Evolutionary conservation across 2,329 filamentous ascomycete species (phyloP).

Genomic region (Pseudogymnoascus sp.): DNA sequence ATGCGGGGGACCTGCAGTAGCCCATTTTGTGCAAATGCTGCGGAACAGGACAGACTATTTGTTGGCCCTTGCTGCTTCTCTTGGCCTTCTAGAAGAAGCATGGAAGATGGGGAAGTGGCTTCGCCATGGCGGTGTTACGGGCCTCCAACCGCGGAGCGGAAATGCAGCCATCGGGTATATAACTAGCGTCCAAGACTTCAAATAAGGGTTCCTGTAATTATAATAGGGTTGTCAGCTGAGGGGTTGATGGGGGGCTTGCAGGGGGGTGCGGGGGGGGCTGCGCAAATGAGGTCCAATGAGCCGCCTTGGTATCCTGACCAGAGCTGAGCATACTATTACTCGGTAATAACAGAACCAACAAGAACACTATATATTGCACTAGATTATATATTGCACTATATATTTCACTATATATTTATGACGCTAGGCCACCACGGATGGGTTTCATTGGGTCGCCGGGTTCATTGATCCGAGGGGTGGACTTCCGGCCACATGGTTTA

Average conservation of each 20-base stretch:
- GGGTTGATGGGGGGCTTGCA: neutral
- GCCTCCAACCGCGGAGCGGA: neutral
- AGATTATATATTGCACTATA: neutral
- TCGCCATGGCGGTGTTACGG: neutral
- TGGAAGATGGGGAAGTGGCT: neutral
- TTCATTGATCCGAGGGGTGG: neutral
- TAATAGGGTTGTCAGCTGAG: neutral
- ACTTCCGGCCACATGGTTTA: neutral
- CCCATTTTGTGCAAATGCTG: neutral
- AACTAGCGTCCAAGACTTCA: neutral
- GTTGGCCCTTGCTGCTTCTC: neutral
- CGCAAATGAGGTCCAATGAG: conserved; percentile 1
- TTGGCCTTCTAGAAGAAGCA: conserved; percentile 4
- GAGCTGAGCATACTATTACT: neutral
- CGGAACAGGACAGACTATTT: neutral
- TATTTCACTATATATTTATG: neutral
- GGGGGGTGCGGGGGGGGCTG: neutral
- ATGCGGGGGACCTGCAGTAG: conserved; percentile 5
- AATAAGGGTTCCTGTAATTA: neutral
- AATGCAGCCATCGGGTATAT: neutral
- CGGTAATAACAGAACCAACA: neutral
- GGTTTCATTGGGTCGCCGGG: neutral
- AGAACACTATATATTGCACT: neutral
- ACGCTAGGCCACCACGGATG: neutral
- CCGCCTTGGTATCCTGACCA: neutral